Evolutionary conservation across 257 asterid species (phyloP), one percentile per base, ranked within the genome.

Genomic region (Prunella vulgaris): DNA sequence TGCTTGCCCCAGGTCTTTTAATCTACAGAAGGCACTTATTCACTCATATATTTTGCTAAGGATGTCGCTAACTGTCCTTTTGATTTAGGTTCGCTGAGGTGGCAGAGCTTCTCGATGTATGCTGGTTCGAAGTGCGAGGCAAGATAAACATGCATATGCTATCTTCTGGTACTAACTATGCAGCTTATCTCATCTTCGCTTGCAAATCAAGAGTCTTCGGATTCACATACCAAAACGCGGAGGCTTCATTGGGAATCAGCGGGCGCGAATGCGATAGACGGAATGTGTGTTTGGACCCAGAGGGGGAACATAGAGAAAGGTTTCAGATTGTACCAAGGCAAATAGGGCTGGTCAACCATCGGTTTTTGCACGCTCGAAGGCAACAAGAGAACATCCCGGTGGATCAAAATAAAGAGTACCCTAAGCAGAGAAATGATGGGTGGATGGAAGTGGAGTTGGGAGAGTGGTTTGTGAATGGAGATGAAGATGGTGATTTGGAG

Each of bases 361-460:
- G n/a, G n/a, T n/a, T n/a, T n/a, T n/a, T n/a, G n/a, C n/a, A n/a
- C n/a, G n/a, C n/a, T n/a, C n/a, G n/a, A n/a, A n/a, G n/a, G n/a
- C n/a, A n/a, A n/a, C 79, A 22, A 25, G 60, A 60, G 8, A 42
- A 12, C 46, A 27, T 22, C 1, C 27, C 75, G 0, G 20, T 10
- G n/a, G 82, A 78, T 1, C 30, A 10, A 4, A 69, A 66, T 27
- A 60, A 60, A 0, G 81, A 70, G 70, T 42, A 24, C 56, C 81
- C 85, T 2, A 82, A 80, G 64, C 71, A 28, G 80, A 87, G 97
- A 67, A 74, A 28, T 1, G 96, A 89, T 61, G 87, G 86, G 18
- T 94, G 97, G 97, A 76, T 79, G 83, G 99, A 94, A 69, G 86
- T 85, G 7, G 87, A 86, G 66, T 70, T 94, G 80, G 99, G 97